Evolutionary conservation across 768 basidiomycete species (phyloP).

Genomic region (Termitomyces sp.): DNA sequence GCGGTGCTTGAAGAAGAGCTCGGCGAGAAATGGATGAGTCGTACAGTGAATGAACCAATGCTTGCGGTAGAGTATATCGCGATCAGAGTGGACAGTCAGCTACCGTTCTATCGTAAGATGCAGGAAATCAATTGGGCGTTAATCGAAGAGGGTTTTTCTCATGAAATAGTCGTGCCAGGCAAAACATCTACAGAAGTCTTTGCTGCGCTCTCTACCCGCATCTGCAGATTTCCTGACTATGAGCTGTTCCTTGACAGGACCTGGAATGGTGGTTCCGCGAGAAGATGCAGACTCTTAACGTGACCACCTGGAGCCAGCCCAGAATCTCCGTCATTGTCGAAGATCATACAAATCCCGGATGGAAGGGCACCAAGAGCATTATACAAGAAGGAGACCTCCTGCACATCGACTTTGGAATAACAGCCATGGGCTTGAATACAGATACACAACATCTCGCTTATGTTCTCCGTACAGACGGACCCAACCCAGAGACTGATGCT

Average conservation of each 20-base stretch:
- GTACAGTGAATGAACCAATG: slow-evolving; percentile 36
- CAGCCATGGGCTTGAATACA: slow-evolving; percentile 48
- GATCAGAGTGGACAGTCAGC: slow-evolving; percentile 32
- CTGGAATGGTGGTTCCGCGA: slow-evolving; percentile 51
- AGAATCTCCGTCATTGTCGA: slow-evolving; percentile 39
- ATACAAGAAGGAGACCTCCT: slow-evolving; percentile 45
- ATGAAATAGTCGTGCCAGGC: slow-evolving; percentile 33
- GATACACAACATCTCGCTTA: slow-evolving; percentile 55
- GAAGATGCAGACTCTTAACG: slow-evolving; percentile 39
- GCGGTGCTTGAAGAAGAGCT: slow-evolving; percentile 30
- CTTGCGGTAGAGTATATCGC: slow-evolving; percentile 44
- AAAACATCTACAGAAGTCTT: slow-evolving; percentile 37
- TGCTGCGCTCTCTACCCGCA: not conserved
- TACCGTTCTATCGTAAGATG: slow-evolving; percentile 37
- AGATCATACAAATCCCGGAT: slow-evolving; percentile 35
- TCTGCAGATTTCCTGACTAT: not conserved
- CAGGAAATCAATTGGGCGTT: slow-evolving; percentile 49
- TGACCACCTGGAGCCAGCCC: slow-evolving; percentile 49
- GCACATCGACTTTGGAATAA: slow-evolving; percentile 51
- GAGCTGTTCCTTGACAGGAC: slow-evolving; percentile 25
- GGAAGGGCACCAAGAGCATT: slow-evolving; percentile 31
- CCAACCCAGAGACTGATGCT: slow-evolving; percentile 31
- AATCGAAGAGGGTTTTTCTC: slow-evolving; percentile 47
- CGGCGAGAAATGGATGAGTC: slow-evolving; percentile 34
- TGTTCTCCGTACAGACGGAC: slow-evolving; percentile 31